Conservation (phyloP, 78 protist genomes). For the Dictyostelium purpureum region DNA sequence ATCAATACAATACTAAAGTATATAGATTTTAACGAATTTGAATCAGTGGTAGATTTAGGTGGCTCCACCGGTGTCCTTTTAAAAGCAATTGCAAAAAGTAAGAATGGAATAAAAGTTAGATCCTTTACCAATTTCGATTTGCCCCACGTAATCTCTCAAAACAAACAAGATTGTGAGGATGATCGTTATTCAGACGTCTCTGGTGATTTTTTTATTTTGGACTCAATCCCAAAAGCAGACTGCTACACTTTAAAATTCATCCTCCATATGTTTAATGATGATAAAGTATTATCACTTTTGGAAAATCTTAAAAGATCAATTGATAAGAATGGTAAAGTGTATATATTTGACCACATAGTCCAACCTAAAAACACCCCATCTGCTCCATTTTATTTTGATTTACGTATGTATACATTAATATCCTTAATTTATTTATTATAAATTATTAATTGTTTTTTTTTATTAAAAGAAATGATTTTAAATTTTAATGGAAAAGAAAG, state of each 20-base stretch:
- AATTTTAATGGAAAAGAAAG: slow-evolving; percentile 12
- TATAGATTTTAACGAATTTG: slow-evolving; percentile 5
- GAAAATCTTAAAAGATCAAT: not conserved
- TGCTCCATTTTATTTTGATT: not conserved
- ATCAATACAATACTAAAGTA: not conserved
- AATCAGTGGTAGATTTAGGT: slow-evolving; percentile 21
- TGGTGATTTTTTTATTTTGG: not conserved
- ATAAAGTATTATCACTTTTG: not conserved
- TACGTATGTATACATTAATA: slow-evolving; percentile 14
- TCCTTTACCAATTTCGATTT: not conserved
- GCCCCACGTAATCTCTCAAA: not conserved
- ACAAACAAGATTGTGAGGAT: not conserved
- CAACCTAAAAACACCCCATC: not conserved
- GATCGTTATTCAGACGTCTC: not conserved
- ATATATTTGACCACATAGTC: slow-evolving; percentile 18
- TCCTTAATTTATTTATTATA: not conserved
- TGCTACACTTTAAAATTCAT: slow-evolving; percentile 12
- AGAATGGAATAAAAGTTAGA: not conserved
- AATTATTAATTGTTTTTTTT: too few relatives aligned
- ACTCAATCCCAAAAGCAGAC: not conserved
- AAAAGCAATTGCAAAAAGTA: not conserved
- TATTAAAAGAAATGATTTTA: not conserved
- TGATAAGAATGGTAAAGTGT: not conserved
- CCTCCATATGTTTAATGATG: slow-evolving; percentile 33
- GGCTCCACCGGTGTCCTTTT: slow-evolving; percentile 31